Conservation (phyloP, 495 filamentous ascomycete species). For the Podospora tetraspora region DNA sequence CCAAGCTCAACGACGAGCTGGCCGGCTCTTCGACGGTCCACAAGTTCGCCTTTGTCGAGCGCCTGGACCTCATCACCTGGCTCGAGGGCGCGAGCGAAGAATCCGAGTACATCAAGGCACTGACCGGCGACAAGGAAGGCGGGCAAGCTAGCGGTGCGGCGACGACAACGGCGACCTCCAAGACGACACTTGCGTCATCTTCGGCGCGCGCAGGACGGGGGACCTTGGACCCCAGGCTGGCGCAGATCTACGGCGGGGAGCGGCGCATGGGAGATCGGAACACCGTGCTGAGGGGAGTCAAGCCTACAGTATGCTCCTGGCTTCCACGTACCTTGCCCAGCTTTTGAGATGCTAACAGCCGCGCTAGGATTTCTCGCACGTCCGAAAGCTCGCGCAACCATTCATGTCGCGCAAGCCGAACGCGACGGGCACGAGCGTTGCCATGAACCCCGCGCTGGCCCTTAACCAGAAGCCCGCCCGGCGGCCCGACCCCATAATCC, state of each 20-base stretch:
- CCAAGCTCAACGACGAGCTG: constrained; percentile 75
- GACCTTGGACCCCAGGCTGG: constrained; percentile 69
- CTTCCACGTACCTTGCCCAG: not conserved
- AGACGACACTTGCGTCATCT: constrained; percentile 47
- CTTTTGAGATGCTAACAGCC: not conserved
- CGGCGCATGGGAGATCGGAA: constrained; percentile 90
- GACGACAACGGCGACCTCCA: constrained; percentile 39
- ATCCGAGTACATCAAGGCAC: constrained; percentile 82
- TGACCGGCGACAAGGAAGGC: constrained; percentile 57
- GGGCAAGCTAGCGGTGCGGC: constrained; percentile 40
- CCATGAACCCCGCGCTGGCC: constrained; percentile 35
- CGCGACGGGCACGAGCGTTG: constrained; percentile 24
- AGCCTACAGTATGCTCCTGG: constrained; percentile 65
- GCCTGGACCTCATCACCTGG: constrained; percentile 85
- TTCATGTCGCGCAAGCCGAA: constrained; percentile 65
- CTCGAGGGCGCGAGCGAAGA: constrained; percentile 84
- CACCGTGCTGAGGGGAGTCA: constrained; percentile 77
- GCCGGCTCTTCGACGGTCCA: constrained; percentile 59
- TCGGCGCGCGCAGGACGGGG: constrained; percentile 51
- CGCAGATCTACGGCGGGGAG: constrained; percentile 86
- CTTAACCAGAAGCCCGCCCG: constrained; percentile 49
- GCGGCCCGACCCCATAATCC: constrained; percentile 89
- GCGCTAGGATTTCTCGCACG: constrained; percentile 86
- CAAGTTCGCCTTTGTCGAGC: constrained; percentile 83
- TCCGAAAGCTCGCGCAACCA: constrained; percentile 75